Evolutionary conservation across 1,284 basidiomycete genomes (phyloP).

Genomic region (Pseudozyma tsukubaensis): DNA sequence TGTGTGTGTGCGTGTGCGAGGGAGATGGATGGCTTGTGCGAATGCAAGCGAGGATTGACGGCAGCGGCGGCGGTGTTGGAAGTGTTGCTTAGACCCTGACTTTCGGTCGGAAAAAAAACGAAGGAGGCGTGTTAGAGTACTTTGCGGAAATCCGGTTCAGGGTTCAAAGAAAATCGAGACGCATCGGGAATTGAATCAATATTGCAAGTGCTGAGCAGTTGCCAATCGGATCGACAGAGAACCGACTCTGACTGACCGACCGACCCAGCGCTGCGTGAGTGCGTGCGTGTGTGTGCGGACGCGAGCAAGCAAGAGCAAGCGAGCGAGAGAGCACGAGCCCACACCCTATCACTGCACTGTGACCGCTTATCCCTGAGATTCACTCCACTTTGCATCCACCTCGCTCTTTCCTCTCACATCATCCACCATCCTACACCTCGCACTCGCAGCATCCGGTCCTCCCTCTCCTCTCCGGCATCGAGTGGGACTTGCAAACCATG

Average conservation of each 20-base stretch:
- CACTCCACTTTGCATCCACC: background rate
- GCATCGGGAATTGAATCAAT: too few species aligned
- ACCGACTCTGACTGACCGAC: too few species aligned
- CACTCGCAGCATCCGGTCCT: background rate
- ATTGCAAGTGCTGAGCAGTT: too few species aligned
- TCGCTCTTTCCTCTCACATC: background rate
- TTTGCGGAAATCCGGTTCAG: too few species aligned
- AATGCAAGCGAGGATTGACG: background rate
- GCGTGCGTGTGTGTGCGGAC: background rate
- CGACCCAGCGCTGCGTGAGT: too few species aligned
- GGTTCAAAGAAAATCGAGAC: too few species aligned
- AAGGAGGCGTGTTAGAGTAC: too few species aligned
- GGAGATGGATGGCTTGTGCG: background rate
- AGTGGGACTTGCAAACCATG: conserved; percentile 10
- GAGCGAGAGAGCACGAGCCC: conserved; percentile 23
- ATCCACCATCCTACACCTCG: background rate
- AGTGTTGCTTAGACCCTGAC: background rate
- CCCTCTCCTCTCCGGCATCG: background rate
- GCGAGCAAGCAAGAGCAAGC: background rate
- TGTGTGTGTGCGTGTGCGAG: background rate
- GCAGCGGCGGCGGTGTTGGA: conserved; percentile 4
- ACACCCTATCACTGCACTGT: background rate
- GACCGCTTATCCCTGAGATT: too few species aligned
- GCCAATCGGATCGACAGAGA: too few species aligned
- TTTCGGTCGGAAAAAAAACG: conserved; percentile 1